Evolutionary conservation across 2,329 filamentous ascomycete genomes (phyloP).

Genomic region (Trichoderma hamatum): DNA sequence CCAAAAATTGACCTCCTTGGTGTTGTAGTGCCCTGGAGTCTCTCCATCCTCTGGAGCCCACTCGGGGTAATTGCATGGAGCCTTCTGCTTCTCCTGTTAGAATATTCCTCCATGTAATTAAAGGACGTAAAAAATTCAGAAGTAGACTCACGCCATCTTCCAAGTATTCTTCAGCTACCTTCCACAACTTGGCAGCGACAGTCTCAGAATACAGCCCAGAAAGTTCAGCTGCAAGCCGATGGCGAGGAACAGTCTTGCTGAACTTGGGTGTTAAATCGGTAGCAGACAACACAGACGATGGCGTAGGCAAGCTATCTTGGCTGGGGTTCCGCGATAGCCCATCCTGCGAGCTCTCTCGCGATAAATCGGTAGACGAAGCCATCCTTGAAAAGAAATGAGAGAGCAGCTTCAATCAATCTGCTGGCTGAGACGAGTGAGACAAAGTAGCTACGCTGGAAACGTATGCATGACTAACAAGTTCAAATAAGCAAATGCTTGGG

Average conservation of each 20-base stretch:
- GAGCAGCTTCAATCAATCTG: neutral
- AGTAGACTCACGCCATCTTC: neutral
- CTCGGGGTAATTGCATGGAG: slow-evolving; percentile 28
- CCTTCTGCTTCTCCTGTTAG: neutral
- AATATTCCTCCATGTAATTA: neutral
- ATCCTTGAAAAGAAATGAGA: neutral
- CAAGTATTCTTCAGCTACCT: neutral
- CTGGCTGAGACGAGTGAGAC: neutral
- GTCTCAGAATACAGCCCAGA: neutral
- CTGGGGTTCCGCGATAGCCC: neutral
- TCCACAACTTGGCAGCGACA: neutral
- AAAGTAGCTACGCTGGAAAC: neutral
- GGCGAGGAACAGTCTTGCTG: neutral
- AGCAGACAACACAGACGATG: neutral
- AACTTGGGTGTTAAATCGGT: neutral
- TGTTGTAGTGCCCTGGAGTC: slow-evolving; percentile 30
- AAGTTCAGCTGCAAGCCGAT: neutral
- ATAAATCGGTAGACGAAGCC: neutral
- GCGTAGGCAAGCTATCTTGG: neutral
- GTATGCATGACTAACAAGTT: neutral
- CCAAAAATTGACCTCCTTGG: slow-evolving; percentile 43
- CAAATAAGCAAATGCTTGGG: neutral
- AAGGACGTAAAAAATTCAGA: neutral
- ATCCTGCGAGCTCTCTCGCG: neutral
- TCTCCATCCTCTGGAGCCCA: slow-evolving; percentile 33